Conservation (phyloP, 345 rosid genomes). For the Corymbia maculata region DNA sequence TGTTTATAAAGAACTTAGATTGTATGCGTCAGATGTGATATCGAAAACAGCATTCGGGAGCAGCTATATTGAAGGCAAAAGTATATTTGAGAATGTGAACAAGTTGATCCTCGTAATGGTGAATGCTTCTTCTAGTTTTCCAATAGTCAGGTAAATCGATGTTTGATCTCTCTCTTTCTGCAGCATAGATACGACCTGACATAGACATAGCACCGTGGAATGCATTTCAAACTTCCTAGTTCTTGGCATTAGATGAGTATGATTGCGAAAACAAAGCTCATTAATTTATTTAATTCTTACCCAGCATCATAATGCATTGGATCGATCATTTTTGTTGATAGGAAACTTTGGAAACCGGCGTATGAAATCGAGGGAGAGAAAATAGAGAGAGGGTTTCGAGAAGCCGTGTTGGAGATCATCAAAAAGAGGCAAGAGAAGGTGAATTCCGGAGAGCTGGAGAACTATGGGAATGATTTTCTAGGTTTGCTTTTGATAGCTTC, state of each 20-base stretch:
- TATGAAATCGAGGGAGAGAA: slow-evolving; percentile 3
- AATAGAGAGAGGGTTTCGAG: background rate
- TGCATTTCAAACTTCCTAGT: background rate
- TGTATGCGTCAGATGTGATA: slow-evolving; percentile 31
- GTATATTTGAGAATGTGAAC: background rate
- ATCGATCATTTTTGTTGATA: background rate
- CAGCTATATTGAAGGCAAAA: background rate
- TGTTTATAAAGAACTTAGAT: slow-evolving; percentile 18
- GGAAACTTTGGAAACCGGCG: slow-evolving; percentile 1
- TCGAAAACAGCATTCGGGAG: slow-evolving; percentile 15
- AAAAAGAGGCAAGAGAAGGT: slow-evolving; percentile 1
- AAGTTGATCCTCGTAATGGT: background rate
- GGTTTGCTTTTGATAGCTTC: slow-evolving; percentile 5
- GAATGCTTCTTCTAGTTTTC: slow-evolving; percentile 5
- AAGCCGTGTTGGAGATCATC: background rate
- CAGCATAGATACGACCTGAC: background rate
- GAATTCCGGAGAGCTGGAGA: background rate
- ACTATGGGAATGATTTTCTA: slow-evolving; percentile 12
- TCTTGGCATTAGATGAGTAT: background rate
- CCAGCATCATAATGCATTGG: background rate
- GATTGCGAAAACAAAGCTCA: background rate
- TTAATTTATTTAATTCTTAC: background rate
- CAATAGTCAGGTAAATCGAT: slow-evolving; percentile 6
- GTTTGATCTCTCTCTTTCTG: background rate
- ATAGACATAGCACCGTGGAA: background rate